These are phyloP conservation scores for Colletotrichum plurivorum DNA, from an alignment of 2,329 filamentous ascomycete species.

Conservation along the genomic window DNA sequence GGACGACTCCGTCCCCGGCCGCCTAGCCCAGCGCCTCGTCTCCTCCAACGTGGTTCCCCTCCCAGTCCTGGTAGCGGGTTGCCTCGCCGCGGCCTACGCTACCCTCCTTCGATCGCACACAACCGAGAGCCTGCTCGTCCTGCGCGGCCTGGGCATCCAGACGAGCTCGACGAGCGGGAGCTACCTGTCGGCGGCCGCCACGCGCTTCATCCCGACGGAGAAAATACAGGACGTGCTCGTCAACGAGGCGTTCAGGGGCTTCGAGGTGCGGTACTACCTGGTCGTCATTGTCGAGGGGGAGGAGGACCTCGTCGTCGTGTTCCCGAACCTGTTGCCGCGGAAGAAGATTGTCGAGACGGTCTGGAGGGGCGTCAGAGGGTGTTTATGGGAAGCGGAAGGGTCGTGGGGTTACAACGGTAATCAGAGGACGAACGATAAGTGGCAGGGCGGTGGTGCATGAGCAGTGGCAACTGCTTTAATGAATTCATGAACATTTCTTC, in stretches of 20 bases:
- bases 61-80: constrained; percentile 56
- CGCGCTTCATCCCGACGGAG: constrained; percentile 85
- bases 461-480: not conserved
- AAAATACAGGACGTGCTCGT: constrained; percentile 95
- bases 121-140: constrained; percentile 89
- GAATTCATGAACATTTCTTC: constrained; percentile 29
- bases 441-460: constrained; percentile 28
- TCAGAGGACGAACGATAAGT: constrained; percentile 48
- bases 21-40: constrained; percentile 50
- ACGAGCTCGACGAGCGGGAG: constrained; percentile 80
- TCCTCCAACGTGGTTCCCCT: constrained; percentile 50
- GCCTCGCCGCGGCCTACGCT: constrained; percentile 56
- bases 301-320: constrained; percentile 92
- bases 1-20: constrained; percentile 50
- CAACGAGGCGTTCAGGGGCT: constrained; percentile 93
- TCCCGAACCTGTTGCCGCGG: constrained; percentile 83
- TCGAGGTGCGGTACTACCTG: constrained; percentile 91
- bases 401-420: constrained; percentile 2
- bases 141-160: constrained; percentile 92
- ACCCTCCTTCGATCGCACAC: constrained; percentile 63
- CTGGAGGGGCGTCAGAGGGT: constrained; percentile 87
- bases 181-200: constrained; percentile 68
- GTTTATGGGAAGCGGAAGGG: constrained; percentile 77
- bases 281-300: constrained; percentile 92
- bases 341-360: constrained; percentile 85